Percentiles rank a stretch among this genome's conserved stretches.
Conservation (phyloP, 495 filamentous ascomycete genomes). For the Aspergillus campestris region DNA sequence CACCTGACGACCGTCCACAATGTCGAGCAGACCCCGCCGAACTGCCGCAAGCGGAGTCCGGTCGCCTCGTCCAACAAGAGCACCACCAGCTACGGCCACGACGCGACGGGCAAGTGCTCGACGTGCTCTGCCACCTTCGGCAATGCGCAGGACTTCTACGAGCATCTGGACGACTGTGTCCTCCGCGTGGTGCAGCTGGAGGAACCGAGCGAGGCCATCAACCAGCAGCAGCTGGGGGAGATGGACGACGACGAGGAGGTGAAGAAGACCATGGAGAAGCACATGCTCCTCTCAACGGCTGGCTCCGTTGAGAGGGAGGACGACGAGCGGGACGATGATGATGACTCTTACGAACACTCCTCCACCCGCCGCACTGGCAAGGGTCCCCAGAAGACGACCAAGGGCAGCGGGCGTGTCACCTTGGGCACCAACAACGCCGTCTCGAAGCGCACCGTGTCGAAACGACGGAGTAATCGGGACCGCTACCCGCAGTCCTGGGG, state of each 20-base stretch:
- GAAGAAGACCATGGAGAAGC: slow-evolving; percentile 73
- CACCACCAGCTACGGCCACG: slow-evolving; percentile 51
- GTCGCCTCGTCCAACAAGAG: slow-evolving; percentile 43
- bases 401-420: slow-evolving; percentile 34
- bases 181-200: slow-evolving; percentile 95
- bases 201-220: slow-evolving; percentile 92
- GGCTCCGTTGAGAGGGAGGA: slow-evolving; percentile 40
- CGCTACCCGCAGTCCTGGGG: slow-evolving; percentile 92
- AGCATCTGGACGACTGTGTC: slow-evolving; percentile 98
- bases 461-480: slow-evolving; percentile 76
- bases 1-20: slow-evolving; percentile 90
- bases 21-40: slow-evolving; percentile 92
- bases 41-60: slow-evolving; percentile 81
- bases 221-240: slow-evolving; percentile 74
- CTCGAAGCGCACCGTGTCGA: slow-evolving; percentile 46
- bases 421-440: slow-evolving; percentile 44
- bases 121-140: slow-evolving; percentile 88
- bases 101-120: slow-evolving; percentile 88
- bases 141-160: slow-evolving; percentile 96
- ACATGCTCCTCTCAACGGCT: slow-evolving; percentile 58
- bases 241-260: slow-evolving; percentile 78
- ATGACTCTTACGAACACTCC: slow-evolving; percentile 47
- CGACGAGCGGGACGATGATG: slow-evolving; percentile 52
- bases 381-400: slow-evolving; percentile 33
- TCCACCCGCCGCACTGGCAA: slow-evolving; percentile 40